Base-by-base conservation (phyloP, 1,284 basidiomycete species). In the Austroboletus niveus region DNA sequence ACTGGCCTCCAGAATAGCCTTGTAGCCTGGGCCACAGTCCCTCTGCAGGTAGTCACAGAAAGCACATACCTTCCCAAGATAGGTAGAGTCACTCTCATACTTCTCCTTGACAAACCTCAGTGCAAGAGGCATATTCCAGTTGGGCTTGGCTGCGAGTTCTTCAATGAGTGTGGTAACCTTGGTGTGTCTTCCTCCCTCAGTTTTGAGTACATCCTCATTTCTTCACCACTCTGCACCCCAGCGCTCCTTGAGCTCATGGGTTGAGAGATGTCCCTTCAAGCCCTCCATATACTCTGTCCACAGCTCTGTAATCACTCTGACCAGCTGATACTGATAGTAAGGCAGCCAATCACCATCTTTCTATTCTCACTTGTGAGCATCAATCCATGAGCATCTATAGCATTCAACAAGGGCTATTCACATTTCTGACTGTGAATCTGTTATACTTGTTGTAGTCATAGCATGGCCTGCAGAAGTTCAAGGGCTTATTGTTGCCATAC, bases 31-130 rank as follows among this genome's bases (percentile, higher is more conserved):
- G 24, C 55, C 49, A 34, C 20, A 14, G 6, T 35, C 38, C 36
- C 44, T 59, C 36, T 49, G 31, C 14, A 59, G 52, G 31, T 55
- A 52, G 30, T 59, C 49, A 49, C 53, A 55, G 44, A 60, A 57
- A 6, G 44, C 35, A 41, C 38, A 11, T 9, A 51, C 49, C 42
- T 20, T 59, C 24, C 42, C 55, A 31, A 50, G 35, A 30, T 55
- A 50, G 41, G 43, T 31, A 3, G 47, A 47, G 22, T 38, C 17
- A 12, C 14, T 47, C 45, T 60, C 51, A 40, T 56, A 61, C 44
- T 52, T 55, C 42, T 60, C 48, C 30, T 20, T 46, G 27, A 60
- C 41, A 29, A 60, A 61, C 14, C 52, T 48, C 17, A 56, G 54
- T 30, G 51, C 51, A 1, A 57, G 52, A 20, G 35, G 29, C 17